Conservation (phyloP, 805 yeast species). For the Myxozyma lipomycoides region DNA sequence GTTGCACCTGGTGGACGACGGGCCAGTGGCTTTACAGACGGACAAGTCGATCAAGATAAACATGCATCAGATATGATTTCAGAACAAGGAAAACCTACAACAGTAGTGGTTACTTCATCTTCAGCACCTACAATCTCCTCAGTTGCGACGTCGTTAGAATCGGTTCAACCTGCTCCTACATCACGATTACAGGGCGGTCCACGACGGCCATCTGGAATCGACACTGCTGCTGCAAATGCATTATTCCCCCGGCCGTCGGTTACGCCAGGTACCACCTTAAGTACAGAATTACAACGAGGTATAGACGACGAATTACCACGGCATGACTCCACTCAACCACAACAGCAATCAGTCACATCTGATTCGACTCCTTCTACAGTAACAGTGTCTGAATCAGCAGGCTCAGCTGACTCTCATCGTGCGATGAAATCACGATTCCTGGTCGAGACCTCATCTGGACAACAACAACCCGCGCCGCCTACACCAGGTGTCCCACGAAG, state of each 20-base stretch:
- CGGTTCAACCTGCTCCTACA: slow-evolving; percentile 1
- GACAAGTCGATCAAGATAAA: neutral
- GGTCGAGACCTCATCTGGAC: slow-evolving; percentile 3
- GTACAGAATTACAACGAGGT: slow-evolving; percentile 3
- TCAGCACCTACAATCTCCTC: slow-evolving; percentile 25
- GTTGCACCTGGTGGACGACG: slow-evolving; percentile 15
- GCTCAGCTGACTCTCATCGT: slow-evolving; percentile 16
- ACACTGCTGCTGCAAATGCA: slow-evolving; percentile 3
- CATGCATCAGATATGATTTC: slow-evolving; percentile 1
- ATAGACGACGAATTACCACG: neutral
- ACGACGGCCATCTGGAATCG: slow-evolving; percentile 2
- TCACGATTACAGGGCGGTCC: neutral
- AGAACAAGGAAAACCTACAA: slow-evolving; percentile 2
- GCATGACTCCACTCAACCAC: neutral
- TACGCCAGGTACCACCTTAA: neutral
- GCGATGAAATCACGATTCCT: slow-evolving; percentile 21
- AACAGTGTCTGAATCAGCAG: slow-evolving; percentile 4
- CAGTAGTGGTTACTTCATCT: slow-evolving; percentile 16
- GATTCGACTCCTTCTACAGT: slow-evolving; percentile 1
- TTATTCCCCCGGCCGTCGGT: neutral
- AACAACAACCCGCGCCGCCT: slow-evolving; percentile 1
- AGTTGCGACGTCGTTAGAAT: slow-evolving; percentile 15
- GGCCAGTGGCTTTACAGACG: neutral
- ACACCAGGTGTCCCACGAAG: neutral
- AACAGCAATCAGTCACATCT: neutral